Conservation (phyloP, 768 basidiomycete species). For the Rhizopogon sp. region DNA sequence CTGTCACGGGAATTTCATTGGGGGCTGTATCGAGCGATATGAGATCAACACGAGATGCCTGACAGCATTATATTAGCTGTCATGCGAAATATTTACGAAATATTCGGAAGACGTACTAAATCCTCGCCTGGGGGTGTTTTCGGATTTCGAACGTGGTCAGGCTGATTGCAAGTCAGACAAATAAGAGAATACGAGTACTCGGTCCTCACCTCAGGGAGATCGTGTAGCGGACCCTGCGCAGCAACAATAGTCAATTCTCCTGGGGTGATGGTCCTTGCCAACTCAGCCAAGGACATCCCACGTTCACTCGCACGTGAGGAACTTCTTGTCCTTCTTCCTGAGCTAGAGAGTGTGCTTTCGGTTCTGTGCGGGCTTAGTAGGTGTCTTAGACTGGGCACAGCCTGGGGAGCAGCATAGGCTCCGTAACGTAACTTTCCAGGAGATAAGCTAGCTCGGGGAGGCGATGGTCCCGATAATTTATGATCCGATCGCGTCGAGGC, state of each 20-base stretch:
- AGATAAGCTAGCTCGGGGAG: conserved; percentile 25
- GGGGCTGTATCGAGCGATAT: conserved; percentile 75
- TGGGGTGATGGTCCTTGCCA: conserved; percentile 24
- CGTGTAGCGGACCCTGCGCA: conserved; percentile 11
- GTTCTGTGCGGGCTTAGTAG: conserved; percentile 24
- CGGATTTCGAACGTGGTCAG: background rate
- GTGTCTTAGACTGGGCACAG: conserved; percentile 39
- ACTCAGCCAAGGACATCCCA: conserved; percentile 18
- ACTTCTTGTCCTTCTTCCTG: conserved; percentile 26
- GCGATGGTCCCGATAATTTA: background rate
- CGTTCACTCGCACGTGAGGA: conserved; percentile 22
- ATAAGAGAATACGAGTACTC: background rate
- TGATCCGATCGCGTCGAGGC: conserved; percentile 7
- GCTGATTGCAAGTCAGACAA: conserved; percentile 1
- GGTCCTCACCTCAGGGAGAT: conserved; percentile 13
- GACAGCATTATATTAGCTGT: conserved; percentile 10
- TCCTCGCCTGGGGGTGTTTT: conserved; percentile 9
- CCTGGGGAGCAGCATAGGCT: conserved; percentile 62
- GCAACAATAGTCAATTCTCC: conserved; percentile 26
- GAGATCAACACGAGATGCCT: conserved; percentile 47
- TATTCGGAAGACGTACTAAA: conserved; percentile 12
- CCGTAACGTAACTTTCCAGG: conserved; percentile 57
- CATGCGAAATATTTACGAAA: background rate
- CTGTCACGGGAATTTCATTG: conserved; percentile 38
- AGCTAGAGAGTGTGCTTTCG: conserved; percentile 33